These are phyloP conservation scores for Lenzites betulinus DNA, from an alignment of 768 basidiomycete species.

Conservation along the genomic window DNA sequence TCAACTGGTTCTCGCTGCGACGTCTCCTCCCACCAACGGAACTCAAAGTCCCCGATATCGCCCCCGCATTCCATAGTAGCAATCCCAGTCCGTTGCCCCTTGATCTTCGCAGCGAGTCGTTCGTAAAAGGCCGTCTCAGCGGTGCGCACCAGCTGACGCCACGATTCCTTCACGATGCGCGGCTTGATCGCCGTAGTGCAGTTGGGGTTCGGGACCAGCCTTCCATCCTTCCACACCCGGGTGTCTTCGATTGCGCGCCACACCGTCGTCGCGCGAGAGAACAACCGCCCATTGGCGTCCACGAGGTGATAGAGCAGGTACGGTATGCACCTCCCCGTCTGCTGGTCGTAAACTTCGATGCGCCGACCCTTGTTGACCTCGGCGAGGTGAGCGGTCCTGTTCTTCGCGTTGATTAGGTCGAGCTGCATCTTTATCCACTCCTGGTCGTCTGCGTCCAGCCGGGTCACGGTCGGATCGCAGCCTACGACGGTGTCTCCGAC, in stretches of 20 bases:
- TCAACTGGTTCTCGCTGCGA: neutral
- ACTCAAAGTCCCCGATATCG: conserved; percentile 3
- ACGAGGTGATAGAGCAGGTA: conserved; percentile 2
- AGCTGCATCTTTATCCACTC: neutral
- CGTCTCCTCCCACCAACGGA: neutral
- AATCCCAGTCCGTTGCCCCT: neutral
- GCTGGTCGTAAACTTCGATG: neutral
- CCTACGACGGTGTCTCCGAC: conserved; percentile 7
- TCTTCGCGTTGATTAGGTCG: neutral
- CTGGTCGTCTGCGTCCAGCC: neutral
- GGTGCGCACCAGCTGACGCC: conserved; percentile 7
- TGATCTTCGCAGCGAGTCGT: neutral
- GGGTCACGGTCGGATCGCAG: neutral
- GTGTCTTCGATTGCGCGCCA: conserved; percentile 16
- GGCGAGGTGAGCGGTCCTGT: neutral
- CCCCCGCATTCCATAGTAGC: neutral
- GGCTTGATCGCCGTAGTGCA: neutral
- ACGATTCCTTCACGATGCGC: conserved; percentile 16
- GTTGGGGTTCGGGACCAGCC: neutral
- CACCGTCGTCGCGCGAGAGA: conserved; percentile 13
- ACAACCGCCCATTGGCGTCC: conserved; percentile 6
- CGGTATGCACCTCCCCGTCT: neutral
- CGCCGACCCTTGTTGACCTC: neutral
- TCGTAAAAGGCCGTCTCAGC: conserved; percentile 6
- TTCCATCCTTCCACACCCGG: neutral